Evolutionary conservation across 148 eudicot species (phyloP), one percentile per base, ranked within the genome.

Genomic region (Chenopodium formosanum): DNA sequence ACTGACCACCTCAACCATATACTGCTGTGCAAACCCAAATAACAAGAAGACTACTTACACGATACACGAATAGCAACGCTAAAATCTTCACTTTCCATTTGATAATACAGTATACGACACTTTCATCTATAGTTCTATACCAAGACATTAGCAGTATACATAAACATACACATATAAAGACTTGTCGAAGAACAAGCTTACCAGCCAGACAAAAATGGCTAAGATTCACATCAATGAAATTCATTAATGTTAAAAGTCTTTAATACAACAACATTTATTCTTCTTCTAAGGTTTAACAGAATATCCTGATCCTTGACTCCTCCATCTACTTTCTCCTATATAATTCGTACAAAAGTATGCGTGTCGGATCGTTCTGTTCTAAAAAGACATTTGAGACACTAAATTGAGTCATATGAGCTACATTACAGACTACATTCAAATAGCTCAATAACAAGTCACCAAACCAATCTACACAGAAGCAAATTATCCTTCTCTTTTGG

Each of bases 1-100:
- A 67, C 70, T 12, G 47, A 79, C 66, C 14, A 58, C 48, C 27
- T 78, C 53, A 48, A 79, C 63, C 52, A 52, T 37, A 62, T 47
- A 40, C 5, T 23, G 10, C 58, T 73, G 53, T 65, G 73, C 22
- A 56, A 76, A 29, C 52, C n/a, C n/a, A 31, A 63, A 79, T 23
- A 29, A 14, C 44, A 27, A 47, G 34, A 2, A 48, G 32, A 72
- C 17, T 17, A 37, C 8, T 14, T 46, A 34, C 71, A 12, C 71
- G 13, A 4, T 58, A 19, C 63, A 58, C 4, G 11, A 20, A 25
- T 62, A 25, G 7, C 66, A 22, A 62, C 1, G 7, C 66, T 1
- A 62, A 62, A 62, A 5, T 62, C 23, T 6, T 62, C 25, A 5
- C 23, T 62, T 62, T 0, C 66, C 66, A 62, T 20, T 23, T 5